Evolutionary conservation across 2,329 filamentous ascomycete species (phyloP).

Genomic region (Fusarium sp.): DNA sequence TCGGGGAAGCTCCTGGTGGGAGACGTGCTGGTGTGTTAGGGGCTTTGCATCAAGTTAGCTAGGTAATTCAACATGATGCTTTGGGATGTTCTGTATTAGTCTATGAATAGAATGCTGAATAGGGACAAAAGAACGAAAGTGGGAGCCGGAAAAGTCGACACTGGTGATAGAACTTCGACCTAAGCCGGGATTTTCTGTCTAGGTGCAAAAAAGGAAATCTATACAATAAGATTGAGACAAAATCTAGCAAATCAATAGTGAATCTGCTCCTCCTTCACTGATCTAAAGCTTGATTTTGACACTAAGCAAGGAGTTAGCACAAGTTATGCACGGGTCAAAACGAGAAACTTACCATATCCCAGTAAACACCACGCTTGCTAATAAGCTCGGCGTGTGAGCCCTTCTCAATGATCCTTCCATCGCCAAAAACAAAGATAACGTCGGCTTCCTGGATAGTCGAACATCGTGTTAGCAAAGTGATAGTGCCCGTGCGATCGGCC

Average conservation of each 20-base stretch:
- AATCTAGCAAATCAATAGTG: too few relatives aligned
- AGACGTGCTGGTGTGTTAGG: constrained; percentile 29
- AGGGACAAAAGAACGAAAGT: too few relatives aligned
- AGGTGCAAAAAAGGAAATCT: too few relatives aligned
- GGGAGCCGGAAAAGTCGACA: too few relatives aligned
- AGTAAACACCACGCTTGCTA: constrained; percentile 35
- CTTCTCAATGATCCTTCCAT: constrained; percentile 59
- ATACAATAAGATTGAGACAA: too few relatives aligned
- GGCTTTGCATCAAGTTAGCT: neutral
- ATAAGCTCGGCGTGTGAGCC: constrained; percentile 55
- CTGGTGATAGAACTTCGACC: too few relatives aligned
- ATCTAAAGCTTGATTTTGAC: constrained; percentile 43
- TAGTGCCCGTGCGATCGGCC: too few relatives aligned
- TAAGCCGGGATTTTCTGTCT: too few relatives aligned
- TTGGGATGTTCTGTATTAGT: neutral
- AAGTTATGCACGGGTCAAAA: neutral
- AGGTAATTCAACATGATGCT: too few relatives aligned
- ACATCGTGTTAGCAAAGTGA: too few relatives aligned
- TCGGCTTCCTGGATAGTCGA: constrained; percentile 61
- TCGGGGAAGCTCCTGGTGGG: constrained; percentile 34
- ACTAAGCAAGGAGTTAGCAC: constrained; percentile 26
- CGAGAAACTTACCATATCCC: constrained; percentile 39
- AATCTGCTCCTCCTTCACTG: constrained; percentile 2
- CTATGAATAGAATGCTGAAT: neutral
- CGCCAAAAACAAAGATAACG: constrained; percentile 61